Conservation (phyloP, 78 protist species). For the Guillardia theta region DNA sequence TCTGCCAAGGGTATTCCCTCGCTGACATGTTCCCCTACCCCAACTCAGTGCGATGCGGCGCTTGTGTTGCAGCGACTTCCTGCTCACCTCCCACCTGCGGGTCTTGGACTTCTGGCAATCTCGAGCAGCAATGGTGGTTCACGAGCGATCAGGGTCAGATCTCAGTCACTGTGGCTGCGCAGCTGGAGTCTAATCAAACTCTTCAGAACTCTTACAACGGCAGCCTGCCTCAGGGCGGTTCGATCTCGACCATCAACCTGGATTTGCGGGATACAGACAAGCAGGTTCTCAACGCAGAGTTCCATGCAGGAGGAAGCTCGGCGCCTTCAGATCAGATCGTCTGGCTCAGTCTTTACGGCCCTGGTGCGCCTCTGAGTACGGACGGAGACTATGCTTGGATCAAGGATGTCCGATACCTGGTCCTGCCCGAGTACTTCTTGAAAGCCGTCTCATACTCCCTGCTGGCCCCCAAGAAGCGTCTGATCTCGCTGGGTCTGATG, state of each 20-base stretch:
- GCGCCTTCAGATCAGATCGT: background rate
- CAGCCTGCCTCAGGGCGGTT: background rate
- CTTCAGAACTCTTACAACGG: background rate
- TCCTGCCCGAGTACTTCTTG: background rate
- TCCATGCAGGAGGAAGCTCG: background rate
- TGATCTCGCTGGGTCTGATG: background rate
- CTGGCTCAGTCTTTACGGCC: background rate
- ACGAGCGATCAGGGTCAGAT: background rate
- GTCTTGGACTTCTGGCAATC: background rate
- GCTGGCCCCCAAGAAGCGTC: background rate
- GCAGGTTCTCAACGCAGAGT: background rate
- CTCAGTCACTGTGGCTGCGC: background rate
- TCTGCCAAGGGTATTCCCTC: background rate
- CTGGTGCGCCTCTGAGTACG: background rate
- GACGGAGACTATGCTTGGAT: background rate
- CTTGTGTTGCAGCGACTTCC: background rate
- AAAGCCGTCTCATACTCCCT: background rate
- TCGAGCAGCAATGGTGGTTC: background rate
- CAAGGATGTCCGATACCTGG: background rate
- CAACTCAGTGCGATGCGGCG: background rate
- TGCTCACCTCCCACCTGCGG: background rate
- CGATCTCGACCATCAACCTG: background rate
- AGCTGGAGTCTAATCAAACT: background rate
- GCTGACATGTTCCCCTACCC: conserved; percentile 21
- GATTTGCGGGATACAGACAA: background rate